A percentile compares a stretch with the other conserved stretches of the same genome.
These are phyloP conservation scores for Anthracocystis panici-leucophaei DNA, from an alignment of 1,284 basidiomycete species.

Conservation along the genomic window DNA sequence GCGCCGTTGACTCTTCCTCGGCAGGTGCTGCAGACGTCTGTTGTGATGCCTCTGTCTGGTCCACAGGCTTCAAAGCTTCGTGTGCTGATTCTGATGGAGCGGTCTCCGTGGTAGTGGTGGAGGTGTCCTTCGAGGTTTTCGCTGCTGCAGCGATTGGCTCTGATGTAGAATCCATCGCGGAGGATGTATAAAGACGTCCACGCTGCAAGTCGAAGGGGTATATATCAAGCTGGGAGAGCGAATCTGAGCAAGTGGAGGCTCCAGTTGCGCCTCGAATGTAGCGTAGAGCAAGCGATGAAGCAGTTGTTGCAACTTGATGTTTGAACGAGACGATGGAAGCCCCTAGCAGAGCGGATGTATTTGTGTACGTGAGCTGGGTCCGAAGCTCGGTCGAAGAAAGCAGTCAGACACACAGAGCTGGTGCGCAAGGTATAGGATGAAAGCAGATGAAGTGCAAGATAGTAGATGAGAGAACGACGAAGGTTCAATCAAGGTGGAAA, in stretches of 20 bases:
- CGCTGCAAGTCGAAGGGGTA: neutral
- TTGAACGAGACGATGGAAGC: neutral
- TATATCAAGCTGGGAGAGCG: neutral
- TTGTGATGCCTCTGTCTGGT: neutral
- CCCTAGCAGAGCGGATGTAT: too few species aligned
- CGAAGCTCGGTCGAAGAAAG: too few species aligned
- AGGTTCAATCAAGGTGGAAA: neutral
- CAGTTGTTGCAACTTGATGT: too few species aligned
- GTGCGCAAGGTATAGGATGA: too few species aligned
- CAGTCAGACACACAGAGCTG: too few species aligned
- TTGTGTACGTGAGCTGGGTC: too few species aligned
- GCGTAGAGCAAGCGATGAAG: too few species aligned
- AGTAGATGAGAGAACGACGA: too few species aligned
- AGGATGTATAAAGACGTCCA: neutral
- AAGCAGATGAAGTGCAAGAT: too few species aligned
- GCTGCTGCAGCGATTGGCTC: neutral
- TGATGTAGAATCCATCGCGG: conserved; percentile 5
- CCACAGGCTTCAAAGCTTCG: neutral
- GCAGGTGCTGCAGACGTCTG: neutral
- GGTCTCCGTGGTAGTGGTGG: neutral
- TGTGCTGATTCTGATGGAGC: neutral
- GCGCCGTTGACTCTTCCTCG: neutral
- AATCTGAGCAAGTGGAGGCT: neutral
- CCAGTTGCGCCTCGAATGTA: neutral
- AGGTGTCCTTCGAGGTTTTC: neutral